These are phyloP conservation scores for Ceratocystis huliohia DNA, from an alignment of 2,329 filamentous ascomycete genomes.

Conservation along the genomic window DNA sequence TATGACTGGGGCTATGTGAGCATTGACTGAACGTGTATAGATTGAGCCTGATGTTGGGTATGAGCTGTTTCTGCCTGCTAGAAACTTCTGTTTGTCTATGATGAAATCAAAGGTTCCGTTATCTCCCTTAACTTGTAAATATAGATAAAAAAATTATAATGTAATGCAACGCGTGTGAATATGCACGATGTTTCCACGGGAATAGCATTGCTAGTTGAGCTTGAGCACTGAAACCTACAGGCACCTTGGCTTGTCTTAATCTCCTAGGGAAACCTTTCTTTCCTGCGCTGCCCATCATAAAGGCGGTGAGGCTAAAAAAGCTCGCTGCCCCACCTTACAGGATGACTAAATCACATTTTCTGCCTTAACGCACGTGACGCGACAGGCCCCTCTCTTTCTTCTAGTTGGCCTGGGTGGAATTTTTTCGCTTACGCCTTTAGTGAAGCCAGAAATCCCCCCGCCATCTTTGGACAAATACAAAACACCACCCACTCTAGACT, in stretches of 20 bases:
- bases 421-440: conserved; percentile 19
- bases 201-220: not conserved
- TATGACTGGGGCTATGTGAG: not conserved
- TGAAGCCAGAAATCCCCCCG: conserved; percentile 19
- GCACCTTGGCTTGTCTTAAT: conserved; percentile 8
- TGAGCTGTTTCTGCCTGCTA: not conserved
- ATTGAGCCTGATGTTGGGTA: not conserved
- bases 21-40: not conserved
- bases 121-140: too few species aligned
- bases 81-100: too few species aligned
- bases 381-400: conserved; percentile 15
- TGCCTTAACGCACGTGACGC: conserved; percentile 19
- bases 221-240: not conserved
- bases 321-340: conserved; percentile 11
- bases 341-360: conserved; percentile 19
- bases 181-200: conserved; percentile 1
- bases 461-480: conserved; percentile 21
- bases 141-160: not conserved
- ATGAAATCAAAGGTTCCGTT: too few species aligned
- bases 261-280: conserved; percentile 7
- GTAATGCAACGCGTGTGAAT: not conserved
- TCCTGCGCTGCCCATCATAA: conserved; percentile 2
- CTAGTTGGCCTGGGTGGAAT: conserved; percentile 15
- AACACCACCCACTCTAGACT: conserved; percentile 21
- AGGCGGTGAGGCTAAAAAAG: conserved; percentile 8